phyloP scores from a whole-genome alignment of 2,329 filamentous ascomycete species.

The Gremmenia infestans region DNA sequence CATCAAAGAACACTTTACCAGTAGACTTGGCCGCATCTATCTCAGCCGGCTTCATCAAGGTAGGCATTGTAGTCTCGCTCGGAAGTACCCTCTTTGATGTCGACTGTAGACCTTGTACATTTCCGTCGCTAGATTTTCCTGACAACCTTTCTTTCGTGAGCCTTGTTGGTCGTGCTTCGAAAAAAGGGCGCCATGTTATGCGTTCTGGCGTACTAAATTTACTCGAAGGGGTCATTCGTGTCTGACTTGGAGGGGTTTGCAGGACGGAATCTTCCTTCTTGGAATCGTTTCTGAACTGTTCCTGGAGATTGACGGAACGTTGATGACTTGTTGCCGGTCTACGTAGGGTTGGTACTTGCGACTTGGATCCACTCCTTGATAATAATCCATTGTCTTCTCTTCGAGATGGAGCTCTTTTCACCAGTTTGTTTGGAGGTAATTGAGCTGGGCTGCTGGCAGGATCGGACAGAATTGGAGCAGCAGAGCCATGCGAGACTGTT shows the following conservation, averaged over 20 bases:
- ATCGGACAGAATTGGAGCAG: slow-evolving; percentile 52
- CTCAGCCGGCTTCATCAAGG: slow-evolving; percentile 29
- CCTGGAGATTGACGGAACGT: slow-evolving; percentile 64
- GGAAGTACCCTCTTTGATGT: slow-evolving; percentile 28
- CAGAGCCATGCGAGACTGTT: slow-evolving; percentile 61
- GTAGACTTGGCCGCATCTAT: slow-evolving; percentile 18
- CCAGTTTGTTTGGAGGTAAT: slow-evolving; percentile 67
- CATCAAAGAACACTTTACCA: slow-evolving; percentile 17
- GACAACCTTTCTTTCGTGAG: slow-evolving; percentile 26
- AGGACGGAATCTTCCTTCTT: slow-evolving; percentile 11
- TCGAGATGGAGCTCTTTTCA: slow-evolving; percentile 64
- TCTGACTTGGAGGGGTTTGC: slow-evolving; percentile 10
- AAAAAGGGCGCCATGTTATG: slow-evolving; percentile 29
- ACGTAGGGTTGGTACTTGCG: slow-evolving; percentile 61
- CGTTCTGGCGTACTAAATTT: slow-evolving; percentile 18
- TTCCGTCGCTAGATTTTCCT: slow-evolving; percentile 24
- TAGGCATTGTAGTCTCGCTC: slow-evolving; percentile 25
- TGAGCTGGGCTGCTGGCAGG: slow-evolving; percentile 35
- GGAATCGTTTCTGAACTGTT: slow-evolving; percentile 33
- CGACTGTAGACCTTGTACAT: slow-evolving; percentile 20
- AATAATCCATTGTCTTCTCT: slow-evolving; percentile 41
- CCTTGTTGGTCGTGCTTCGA: slow-evolving; percentile 29
- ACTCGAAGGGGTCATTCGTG: slow-evolving; percentile 15
- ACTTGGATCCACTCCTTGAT: slow-evolving; percentile 47
- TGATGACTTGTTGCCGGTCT: slow-evolving; percentile 77